Evolutionary conservation across 495 filamentous ascomycete species (phyloP), one percentile per base, ranked within the genome.

Genomic region (Daldinia loculata): DNA sequence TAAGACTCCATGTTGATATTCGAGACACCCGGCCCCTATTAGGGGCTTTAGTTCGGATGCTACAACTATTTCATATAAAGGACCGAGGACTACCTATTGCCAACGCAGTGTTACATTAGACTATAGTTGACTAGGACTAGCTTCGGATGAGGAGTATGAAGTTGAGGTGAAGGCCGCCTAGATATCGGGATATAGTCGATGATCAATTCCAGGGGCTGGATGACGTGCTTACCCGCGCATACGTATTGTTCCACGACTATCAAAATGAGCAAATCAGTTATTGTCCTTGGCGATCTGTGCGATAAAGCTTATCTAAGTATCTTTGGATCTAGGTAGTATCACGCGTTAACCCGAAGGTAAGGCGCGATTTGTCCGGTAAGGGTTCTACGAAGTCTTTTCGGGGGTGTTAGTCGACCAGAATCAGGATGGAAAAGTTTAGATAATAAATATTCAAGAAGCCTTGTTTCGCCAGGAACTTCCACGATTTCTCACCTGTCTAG

Each of bases 131-230:
- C n/a, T 3, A 45, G 43, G 22, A 22, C 19, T 24, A 48, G 19
- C 8, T 11, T 9, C 17, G 17, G 8, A 12, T 22, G 19, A 24
- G 4, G 22, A 24, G 9, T 11, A 3, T 9, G 9, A 48, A 48
- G 8, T 48, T 48, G 19, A 48, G 43, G 2, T 48, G 30, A 39
- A 15, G 4, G 30, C 8, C 15, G 19, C 19, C 9, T 6, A 29
- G 45, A 34, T 26, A 38, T 59, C 29, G 48, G 48, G 56, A 45
- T 29, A 61, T 14, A 56, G 60, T 39, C 8, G 29, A 72, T 69
- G 65, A 45, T 29, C 34, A 69, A 72, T 72, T 69, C 53, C 65
- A 69, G 56, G 61, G 70, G 61, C 61, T 8, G 17, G 27, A 72
- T 72, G 70, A 36, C 70, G 70, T 72, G 65, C 70, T 72, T 52